Conservation (phyloP, 2,329 filamentous ascomycete genomes). For the Myotisia sp. region DNA sequence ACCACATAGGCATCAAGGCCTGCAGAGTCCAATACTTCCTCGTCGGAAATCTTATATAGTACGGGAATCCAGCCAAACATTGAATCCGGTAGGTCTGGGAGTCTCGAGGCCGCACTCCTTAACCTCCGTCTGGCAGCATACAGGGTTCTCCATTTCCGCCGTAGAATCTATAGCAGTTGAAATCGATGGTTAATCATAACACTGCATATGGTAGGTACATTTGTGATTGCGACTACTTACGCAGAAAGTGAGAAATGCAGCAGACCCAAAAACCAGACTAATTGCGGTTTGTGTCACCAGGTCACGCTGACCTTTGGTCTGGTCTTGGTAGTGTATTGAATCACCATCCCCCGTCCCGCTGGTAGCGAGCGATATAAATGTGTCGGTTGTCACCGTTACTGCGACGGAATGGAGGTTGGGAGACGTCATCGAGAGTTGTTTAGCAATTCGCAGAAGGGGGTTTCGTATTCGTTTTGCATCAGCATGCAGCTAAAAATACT, state of each 20-base stretch:
- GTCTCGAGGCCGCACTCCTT: slow-evolving; percentile 45
- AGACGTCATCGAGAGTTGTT: slow-evolving; percentile 7
- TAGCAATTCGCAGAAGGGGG: no score
- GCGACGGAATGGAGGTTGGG: slow-evolving; percentile 14
- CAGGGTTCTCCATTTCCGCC: slow-evolving; percentile 79
- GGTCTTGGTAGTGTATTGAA: slow-evolving; percentile 19
- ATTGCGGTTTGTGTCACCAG: slow-evolving; percentile 32
- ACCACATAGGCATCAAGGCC: slow-evolving; percentile 91
- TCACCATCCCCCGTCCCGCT: slow-evolving; percentile 11
- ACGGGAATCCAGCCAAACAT: slow-evolving; percentile 89
- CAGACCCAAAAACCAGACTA: slow-evolving; percentile 28
- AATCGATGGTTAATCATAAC: no score
- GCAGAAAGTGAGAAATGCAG: slow-evolving; percentile 34
- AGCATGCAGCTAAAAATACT: no score
- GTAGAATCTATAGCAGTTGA: slow-evolving; percentile 60
- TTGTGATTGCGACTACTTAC: no score
- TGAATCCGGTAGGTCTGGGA: slow-evolving; percentile 68
- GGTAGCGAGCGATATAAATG: slow-evolving; percentile 2
- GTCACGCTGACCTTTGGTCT: slow-evolving; percentile 24
- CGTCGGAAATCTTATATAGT: slow-evolving; percentile 70
- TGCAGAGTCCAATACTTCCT: slow-evolving; percentile 77
- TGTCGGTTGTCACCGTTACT: slow-evolving; percentile 13
- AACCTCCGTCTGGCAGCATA: slow-evolving; percentile 80
- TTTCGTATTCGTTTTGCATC: no score
- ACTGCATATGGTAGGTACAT: no score